Base-by-base conservation (phyloP, 768 basidiomycete species). In the Panellus pusillus region DNA sequence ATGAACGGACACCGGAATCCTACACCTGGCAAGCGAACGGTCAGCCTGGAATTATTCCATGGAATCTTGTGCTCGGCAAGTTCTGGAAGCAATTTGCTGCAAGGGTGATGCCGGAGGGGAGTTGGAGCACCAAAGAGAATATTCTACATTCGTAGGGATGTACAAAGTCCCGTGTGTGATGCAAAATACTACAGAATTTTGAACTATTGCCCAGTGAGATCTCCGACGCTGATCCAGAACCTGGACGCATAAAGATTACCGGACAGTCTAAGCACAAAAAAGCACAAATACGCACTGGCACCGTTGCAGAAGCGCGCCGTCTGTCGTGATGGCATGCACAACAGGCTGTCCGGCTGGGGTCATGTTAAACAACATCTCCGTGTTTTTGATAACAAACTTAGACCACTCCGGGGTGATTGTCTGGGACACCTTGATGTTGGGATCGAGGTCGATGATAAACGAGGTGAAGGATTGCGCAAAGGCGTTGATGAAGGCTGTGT, bases 391-490 rank as follows among this genome's bases (percentile, higher is more conserved):
- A 11, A 28, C 15, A 11, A 44, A 58, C 18, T 8, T 18, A 14
- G 45, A 27, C 52, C 52, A 58, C 7, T 50, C 29, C 12, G 57
- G 57, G 6, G 57, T 58, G 15, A 58, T 58, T 12, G 57, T 58
- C 31, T 42, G 24, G 14, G 56, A 46, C 36, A 57, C 51, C 37
- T 52, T 44, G 42, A 52, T 24, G 27, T 58, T 58, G 18, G 57
- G 57, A 27, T 58, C 49, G 19, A 44, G 52, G 24, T 52, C 44
- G 36, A 53, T 42, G 14, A 52, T 52, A 31, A 58, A 58, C 0
- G 57, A 47, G 3, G 57, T 58, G 52, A 58, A 58, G 1, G 48
- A 54, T 24, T 58, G 57, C n/a, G 57, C 52, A 15, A 58, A 58
- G 6, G 57, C 57, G 18, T 58, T 24, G 31, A 58, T 58, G 40